These are phyloP conservation scores for Gautieria morchelliformis DNA, from an alignment of 768 basidiomycete species.

Conservation along the genomic window DNA sequence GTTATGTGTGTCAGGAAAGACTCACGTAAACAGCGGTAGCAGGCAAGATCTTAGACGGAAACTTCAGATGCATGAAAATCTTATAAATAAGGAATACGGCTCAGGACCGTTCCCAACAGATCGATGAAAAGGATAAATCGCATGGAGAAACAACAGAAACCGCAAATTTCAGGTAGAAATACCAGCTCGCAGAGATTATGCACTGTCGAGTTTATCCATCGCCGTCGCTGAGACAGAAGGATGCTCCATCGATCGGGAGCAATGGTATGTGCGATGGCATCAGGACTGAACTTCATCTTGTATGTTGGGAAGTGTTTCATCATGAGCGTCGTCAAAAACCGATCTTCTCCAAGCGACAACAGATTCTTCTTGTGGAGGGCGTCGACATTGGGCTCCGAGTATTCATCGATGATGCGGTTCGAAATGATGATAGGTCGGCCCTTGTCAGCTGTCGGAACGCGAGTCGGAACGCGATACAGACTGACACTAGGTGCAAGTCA, in stretches of 20 bases:
- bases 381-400: slow-evolving; percentile 87
- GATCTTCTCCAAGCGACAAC: slow-evolving; percentile 92
- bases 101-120: slow-evolving; percentile 76
- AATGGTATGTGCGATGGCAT: slow-evolving; percentile 84
- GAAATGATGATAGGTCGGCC: slow-evolving; percentile 95
- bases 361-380: slow-evolving; percentile 96
- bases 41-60: slow-evolving; percentile 54
- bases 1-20: slow-evolving; percentile 9
- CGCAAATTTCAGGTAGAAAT: slow-evolving; percentile 78
- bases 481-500: too few relatives aligned
- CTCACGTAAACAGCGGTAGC: slow-evolving; percentile 86
- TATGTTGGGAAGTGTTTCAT: slow-evolving; percentile 95
- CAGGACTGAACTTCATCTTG: slow-evolving; percentile 88
- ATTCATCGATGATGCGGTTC: slow-evolving; percentile 91
- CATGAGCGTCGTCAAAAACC: slow-evolving; percentile 84
- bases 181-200: slow-evolving; percentile 89
- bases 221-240: slow-evolving; percentile 83
- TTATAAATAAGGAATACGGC: not conserved
- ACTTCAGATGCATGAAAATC: not conserved
- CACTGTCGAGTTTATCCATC: slow-evolving; percentile 97
- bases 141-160: slow-evolving; percentile 98
- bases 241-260: slow-evolving; percentile 87
- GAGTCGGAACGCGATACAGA: slow-evolving; percentile 87
- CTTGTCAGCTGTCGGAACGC: slow-evolving; percentile 90
- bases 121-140: slow-evolving; percentile 90